Conservation (phyloP, 2,329 filamentous ascomycete species). For the Fonsecaea pugnacius region DNA sequence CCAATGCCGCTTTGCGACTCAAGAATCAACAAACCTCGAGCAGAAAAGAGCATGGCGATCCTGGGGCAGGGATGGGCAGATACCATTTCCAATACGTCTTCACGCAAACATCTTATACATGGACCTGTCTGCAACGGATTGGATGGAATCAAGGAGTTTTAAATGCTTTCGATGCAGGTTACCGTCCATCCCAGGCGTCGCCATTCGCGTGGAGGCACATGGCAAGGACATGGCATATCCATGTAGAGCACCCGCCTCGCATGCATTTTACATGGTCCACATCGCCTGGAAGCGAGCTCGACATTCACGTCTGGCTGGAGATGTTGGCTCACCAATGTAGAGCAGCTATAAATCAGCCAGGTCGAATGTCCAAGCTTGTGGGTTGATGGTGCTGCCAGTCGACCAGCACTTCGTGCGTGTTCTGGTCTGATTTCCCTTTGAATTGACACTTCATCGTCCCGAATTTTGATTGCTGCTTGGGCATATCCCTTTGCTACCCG, state of each 20-base stretch:
- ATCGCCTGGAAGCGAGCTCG: background rate
- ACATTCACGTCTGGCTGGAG: background rate
- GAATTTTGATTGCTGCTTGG: slow-evolving; percentile 13
- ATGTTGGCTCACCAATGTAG: background rate
- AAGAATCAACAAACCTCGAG: background rate
- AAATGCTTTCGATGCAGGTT: slow-evolving; percentile 13
- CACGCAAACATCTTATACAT: background rate
- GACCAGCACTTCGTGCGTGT: background rate
- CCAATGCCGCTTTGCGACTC: background rate
- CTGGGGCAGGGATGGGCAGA: background rate
- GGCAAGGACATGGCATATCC: slow-evolving; percentile 8
- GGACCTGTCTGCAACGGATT: background rate
- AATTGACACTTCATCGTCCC: background rate
- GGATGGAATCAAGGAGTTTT: slow-evolving; percentile 1
- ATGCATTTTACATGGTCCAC: background rate
- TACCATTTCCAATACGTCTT: background rate
- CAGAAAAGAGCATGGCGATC: background rate
- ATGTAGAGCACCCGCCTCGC: background rate
- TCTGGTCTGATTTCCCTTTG: background rate
- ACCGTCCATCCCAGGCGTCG: slow-evolving; percentile 12
- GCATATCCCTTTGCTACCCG: slow-evolving; percentile 2
- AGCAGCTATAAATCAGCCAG: background rate
- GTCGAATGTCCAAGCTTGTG: background rate
- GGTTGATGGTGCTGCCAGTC: background rate
- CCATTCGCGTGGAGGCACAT: slow-evolving; percentile 4